Percentiles rank a stretch among this genome's conserved stretches.
phyloP scores from a whole-genome alignment of 208 protist genomes.

The Leishmania turanica region DNA sequence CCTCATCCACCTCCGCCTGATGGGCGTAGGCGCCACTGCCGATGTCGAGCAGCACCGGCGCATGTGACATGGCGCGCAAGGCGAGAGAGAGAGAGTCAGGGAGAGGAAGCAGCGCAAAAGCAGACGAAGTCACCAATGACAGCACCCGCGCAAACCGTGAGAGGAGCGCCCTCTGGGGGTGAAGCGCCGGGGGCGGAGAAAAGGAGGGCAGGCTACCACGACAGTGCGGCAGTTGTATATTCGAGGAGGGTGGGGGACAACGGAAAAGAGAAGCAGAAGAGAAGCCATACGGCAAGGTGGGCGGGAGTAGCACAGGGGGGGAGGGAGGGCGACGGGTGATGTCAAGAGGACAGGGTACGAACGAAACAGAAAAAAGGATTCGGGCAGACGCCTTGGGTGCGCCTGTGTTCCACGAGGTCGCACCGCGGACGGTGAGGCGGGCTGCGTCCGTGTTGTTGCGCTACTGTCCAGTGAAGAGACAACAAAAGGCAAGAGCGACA shows the following conservation, averaged over 20 bases:
- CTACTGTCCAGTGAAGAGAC: neutral
- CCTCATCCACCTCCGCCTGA: conserved; percentile 63
- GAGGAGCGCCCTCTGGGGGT: neutral
- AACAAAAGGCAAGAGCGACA: neutral
- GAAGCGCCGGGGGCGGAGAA: neutral
- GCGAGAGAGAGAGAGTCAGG: neutral
- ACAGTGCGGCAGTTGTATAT: neutral
- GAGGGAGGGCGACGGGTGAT: neutral
- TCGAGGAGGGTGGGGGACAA: neutral
- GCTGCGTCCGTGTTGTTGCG: neutral
- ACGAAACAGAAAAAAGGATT: neutral
- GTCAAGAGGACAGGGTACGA: neutral
- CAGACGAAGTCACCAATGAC: neutral
- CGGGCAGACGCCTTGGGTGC: neutral
- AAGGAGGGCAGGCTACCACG: neutral
- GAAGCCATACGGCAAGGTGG: neutral
- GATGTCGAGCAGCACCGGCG: conserved; percentile 53
- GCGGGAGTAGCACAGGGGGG: neutral
- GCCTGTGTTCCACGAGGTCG: neutral
- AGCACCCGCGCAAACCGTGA: neutral
- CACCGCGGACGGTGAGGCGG: neutral
- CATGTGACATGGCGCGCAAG: conserved; percentile 22
- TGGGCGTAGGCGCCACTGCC: conserved; percentile 55
- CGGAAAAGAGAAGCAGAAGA: neutral
- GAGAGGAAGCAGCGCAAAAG: neutral